Conservation (phyloP, 2,329 filamentous ascomycete species). For the Didymella pinodella region DNA sequence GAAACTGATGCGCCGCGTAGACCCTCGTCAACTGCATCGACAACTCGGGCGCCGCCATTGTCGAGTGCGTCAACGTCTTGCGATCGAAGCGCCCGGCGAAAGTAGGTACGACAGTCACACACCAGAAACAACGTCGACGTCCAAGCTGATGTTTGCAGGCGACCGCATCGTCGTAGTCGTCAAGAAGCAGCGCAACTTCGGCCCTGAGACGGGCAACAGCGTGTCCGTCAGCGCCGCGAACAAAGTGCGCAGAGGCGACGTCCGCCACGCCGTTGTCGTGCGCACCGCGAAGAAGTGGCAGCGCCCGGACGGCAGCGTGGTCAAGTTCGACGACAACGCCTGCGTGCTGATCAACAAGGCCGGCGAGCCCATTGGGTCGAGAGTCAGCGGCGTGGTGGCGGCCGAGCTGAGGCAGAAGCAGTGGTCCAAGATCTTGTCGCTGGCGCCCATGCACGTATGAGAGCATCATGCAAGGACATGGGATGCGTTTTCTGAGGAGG, state of each 20-base stretch:
- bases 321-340: conserved; percentile 97
- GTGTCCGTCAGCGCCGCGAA: conserved; percentile 78
- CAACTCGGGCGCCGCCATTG: conserved; percentile 96
- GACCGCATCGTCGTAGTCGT: conserved; percentile 98
- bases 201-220: conserved; percentile 73
- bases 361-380: conserved; percentile 91
- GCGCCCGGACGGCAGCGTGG: conserved; percentile 84
- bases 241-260: conserved; percentile 96
- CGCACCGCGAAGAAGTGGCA: conserved; percentile 88
- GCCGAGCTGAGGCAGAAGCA: conserved; percentile 88
- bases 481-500: too few species aligned
- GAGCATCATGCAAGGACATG: background rate
- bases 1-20: conserved; percentile 67
- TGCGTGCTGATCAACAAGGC: conserved; percentile 97
- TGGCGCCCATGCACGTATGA: conserved; percentile 84
- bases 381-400: conserved; percentile 79
- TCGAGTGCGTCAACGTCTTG: conserved; percentile 94
- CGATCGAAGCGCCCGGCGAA: conserved; percentile 87
- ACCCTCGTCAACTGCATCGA: conserved; percentile 99
- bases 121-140: too few species aligned
- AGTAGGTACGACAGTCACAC: conserved; percentile 72
- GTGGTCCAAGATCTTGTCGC: conserved; percentile 97
- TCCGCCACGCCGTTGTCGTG: conserved; percentile 94
- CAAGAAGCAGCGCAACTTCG: conserved; percentile 88
- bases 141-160: conserved; percentile 61